phyloP scores from a whole-genome alignment of 352 stramenopile genomes.

The Phytophthora syringae region DNA sequence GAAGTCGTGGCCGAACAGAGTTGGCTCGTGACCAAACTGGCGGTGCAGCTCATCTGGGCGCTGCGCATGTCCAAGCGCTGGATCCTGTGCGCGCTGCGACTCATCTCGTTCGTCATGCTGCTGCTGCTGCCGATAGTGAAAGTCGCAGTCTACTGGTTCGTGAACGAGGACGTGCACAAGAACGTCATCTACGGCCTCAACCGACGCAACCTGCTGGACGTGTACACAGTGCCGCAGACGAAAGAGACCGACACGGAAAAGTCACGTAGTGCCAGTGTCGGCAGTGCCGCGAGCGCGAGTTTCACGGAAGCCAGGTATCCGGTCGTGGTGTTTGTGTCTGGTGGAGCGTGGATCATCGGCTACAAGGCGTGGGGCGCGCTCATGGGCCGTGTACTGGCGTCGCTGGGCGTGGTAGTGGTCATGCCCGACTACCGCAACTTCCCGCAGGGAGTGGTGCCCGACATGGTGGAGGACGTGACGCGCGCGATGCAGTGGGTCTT shows the following conservation, averaged over 20 bases:
- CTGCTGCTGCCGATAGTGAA: slow-evolving; percentile 61
- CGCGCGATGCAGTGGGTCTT: slow-evolving; percentile 89
- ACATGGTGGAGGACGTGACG: slow-evolving; percentile 92
- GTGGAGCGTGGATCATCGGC: slow-evolving; percentile 93
- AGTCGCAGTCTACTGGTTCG: slow-evolving; percentile 68
- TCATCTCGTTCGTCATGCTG: slow-evolving; percentile 69
- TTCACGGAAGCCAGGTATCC: slow-evolving; percentile 49
- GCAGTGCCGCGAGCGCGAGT: slow-evolving; percentile 24
- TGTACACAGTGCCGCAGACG: slow-evolving; percentile 71
- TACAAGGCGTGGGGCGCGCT: slow-evolving; percentile 93
- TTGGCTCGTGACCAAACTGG: slow-evolving; percentile 77
- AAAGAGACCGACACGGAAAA: slow-evolving; percentile 16
- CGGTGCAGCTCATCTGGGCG: slow-evolving; percentile 70
- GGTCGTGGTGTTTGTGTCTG: slow-evolving; percentile 91
- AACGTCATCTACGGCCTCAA: slow-evolving; percentile 85
- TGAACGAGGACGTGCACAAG: slow-evolving; percentile 67
- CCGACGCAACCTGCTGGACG: slow-evolving; percentile 81
- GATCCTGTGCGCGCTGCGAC: slow-evolving; percentile 69
- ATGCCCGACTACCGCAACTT: slow-evolving; percentile 95
- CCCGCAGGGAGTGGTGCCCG: slow-evolving; percentile 82
- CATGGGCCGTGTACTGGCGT: slow-evolving; percentile 78
- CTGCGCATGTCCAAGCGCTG: slow-evolving; percentile 73
- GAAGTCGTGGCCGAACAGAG: slow-evolving; percentile 74
- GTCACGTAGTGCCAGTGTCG: slow-evolving; percentile 18
- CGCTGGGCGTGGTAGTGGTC: slow-evolving; percentile 84